Base-by-base conservation (phyloP, 2,329 filamentous ascomycete species). In the Hortaea werneckii region DNA sequence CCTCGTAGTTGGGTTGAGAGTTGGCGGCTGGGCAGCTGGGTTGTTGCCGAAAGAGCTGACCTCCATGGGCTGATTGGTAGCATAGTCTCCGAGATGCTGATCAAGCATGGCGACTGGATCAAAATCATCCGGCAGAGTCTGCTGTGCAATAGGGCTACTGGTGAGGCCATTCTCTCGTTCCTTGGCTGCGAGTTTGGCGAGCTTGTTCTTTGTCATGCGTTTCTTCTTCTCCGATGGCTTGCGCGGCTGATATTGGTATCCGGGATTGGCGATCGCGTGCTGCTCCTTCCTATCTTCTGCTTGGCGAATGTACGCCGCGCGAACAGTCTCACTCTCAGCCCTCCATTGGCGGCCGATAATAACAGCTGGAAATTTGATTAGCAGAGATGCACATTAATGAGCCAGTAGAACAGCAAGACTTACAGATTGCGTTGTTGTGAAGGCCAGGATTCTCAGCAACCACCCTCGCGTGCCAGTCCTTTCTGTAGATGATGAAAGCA, bases 341-440 rank as follows among this genome's bases (percentile, higher is more conserved):
- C 61, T 65, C 69, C 69, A 72, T 49, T 66, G 60, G 20, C 63
- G 60, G 29, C 67, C 68, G 40, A 71, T 61, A 38, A 70, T 63
- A 27, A 65, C 54, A 2, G 67, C 65, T 67, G 45, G 2, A 35
- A 10, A 34, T 6, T 13, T 38, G 6, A 13, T 38, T 38, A 35
- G 29, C 29, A 20, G 28, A 11, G n/a, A 37, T 34, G n/a, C n/a
- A n/a, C n/a, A n/a, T n/a, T n/a, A n/a, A n/a, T n/a, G n/a, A n/a
- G n/a, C n/a, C n/a, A n/a, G n/a, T n/a, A n/a, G n/a, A n/a, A n/a
- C n/a, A 20, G 27, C 13, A 30, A 12, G 7, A 54, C 67, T 62
- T 58, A 69, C 66, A 71, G 38, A 72, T 71, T 26, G 67, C 58
- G 46, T 71, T 72, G 56, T 72, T 72, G 44, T 67, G 63, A 29